Percentiles rank a stretch among this genome's conserved stretches.
phyloP scores from a whole-genome alignment of 1,284 basidiomycete species.

The Papiliotrema terrestris region DNA sequence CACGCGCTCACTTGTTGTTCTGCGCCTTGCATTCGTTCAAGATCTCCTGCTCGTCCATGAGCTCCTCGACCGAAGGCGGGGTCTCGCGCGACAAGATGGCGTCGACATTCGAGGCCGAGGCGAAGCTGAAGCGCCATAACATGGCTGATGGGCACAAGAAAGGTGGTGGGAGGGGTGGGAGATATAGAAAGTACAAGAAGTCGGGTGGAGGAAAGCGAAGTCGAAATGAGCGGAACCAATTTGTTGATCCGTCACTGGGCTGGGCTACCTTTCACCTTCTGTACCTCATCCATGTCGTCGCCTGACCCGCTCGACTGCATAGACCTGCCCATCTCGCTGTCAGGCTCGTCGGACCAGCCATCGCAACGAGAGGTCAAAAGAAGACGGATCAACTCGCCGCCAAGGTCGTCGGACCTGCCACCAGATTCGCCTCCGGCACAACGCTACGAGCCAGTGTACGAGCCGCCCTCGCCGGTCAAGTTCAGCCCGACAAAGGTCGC shows the following conservation, averaged over 20 bases:
- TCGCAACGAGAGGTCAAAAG: background rate
- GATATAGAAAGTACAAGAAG: background rate
- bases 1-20: slow-evolving; percentile 59
- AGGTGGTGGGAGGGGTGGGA: background rate
- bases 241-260: too few species aligned
- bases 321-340: background rate
- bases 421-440: background rate
- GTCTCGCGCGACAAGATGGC: slow-evolving; percentile 41
- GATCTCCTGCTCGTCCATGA: slow-evolving; percentile 91
- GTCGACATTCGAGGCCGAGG: slow-evolving; percentile 45
- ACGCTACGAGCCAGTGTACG: background rate
- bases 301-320: background rate
- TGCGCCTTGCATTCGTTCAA: slow-evolving; percentile 94
- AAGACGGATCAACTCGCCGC: background rate
- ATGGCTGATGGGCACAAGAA: slow-evolving; percentile 16
- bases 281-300: background rate
- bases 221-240: background rate
- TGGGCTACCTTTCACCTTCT: background rate
- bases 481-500: background rate
- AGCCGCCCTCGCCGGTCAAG: background rate
- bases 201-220: background rate
- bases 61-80: slow-evolving; percentile 67
- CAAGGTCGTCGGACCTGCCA: background rate
- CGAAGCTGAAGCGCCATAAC: slow-evolving; percentile 50
- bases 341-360: background rate